Base-by-base conservation (phyloP, 805 yeast genomes). In the Myxozyma vanderwaltii region DNA sequence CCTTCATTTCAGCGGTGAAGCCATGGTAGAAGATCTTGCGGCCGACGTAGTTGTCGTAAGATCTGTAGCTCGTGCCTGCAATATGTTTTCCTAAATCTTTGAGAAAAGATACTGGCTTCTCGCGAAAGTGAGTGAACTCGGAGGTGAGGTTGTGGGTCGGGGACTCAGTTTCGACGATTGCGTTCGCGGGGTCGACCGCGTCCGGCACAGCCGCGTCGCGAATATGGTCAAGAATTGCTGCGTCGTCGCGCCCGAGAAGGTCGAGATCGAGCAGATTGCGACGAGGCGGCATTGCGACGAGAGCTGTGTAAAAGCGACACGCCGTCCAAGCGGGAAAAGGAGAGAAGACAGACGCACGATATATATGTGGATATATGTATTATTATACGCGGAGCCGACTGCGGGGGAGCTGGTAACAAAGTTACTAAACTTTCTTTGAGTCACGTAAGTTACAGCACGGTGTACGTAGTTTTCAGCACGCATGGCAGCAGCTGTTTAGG, bases 21-120 rank as follows among this genome's bases (percentile, higher is more conserved):
- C 73, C 72, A 15, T 70, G 68, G 54, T 66, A 67, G 63, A 58
- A 76, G 39, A 75, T 63, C 35, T 59, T 67, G 48, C 71, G 69
- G 29, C 79, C 79, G 23, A 71, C 69, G 58, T 73, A 75, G 40
- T 70, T 65, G 44, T 74, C 70, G 62, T 74, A 76, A 15, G 73
- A 72, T 26, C 79, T 70, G 71, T 76, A 76, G 17, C 69, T 65
- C 7, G 71, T 61, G 21, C 78, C 77, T 6, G 65, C 51, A 43
- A 72, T 64, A 51, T 69, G 72, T 43, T 67, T 67, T 23, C 67
- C 69, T 17, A 73, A 49, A 10, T 70, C 70, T 40, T 67, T 64
- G 48, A 75, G 50, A 54, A 73, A 72, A 45, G 67, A 63, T 17
- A 69, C 56, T 17, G 78, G 78, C 55, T 69, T 63, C 48, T 73